A percentile compares a stretch with the other conserved stretches of the same genome.
Conservation (phyloP, 257 asterid genomes). For the Capsicum baccatum region DNA sequence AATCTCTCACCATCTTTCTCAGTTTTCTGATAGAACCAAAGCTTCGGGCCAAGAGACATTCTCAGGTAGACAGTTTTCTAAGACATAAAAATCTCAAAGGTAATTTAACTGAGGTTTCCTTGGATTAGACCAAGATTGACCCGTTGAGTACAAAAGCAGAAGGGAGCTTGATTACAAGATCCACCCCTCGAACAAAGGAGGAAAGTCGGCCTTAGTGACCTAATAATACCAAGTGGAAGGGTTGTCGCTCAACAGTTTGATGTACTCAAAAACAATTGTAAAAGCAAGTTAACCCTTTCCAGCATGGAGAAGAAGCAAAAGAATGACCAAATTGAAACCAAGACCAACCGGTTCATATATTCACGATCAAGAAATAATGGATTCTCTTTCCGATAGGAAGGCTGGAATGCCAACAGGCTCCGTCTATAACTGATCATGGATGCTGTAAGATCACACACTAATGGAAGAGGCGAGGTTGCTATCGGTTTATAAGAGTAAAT, state of each 20-base stretch:
- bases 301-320: neutral
- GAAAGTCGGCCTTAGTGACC: neutral
- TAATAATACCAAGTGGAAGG: neutral
- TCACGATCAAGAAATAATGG: too few relatives aligned
- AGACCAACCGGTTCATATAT: too few relatives aligned
- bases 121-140: neutral
- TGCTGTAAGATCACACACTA: too few relatives aligned
- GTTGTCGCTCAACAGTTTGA: neutral
- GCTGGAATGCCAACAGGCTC: too few relatives aligned
- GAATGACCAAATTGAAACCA: too few relatives aligned
- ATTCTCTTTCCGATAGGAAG: too few relatives aligned
- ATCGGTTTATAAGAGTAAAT: too few relatives aligned
- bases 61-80: neutral
- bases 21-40: neutral
- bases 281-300: neutral
- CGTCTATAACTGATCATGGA: too few relatives aligned
- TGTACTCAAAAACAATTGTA: too few relatives aligned
- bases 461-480: too few relatives aligned
- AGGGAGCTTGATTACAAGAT: neutral
- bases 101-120: neutral
- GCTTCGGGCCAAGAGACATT: neutral
- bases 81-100: neutral
- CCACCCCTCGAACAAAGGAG: too few relatives aligned
- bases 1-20: neutral
- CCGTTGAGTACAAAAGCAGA: neutral